phyloP scores from a whole-genome alignment of 768 basidiomycete species.

The Mycena vitilis region DNA sequence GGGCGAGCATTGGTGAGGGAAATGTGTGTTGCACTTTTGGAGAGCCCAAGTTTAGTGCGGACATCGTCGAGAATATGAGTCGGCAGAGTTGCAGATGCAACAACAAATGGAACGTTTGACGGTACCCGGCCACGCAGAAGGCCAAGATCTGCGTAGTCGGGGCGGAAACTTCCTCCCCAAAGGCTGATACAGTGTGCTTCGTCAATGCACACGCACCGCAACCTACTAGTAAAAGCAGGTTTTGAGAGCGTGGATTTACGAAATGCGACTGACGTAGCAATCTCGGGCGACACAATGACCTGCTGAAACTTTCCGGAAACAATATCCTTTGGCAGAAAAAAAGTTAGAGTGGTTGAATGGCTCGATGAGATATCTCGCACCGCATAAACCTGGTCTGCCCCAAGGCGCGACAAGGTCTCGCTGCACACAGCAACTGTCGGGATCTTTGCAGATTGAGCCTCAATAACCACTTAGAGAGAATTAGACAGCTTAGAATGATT shows the following conservation, averaged over 20 bases:
- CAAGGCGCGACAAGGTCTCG: slow-evolving; percentile 11
- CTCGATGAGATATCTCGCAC: neutral
- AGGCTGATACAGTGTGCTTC: slow-evolving; percentile 29
- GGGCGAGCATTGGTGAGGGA: slow-evolving; percentile 31
- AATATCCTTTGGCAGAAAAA: slow-evolving; percentile 4
- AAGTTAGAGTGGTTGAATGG: neutral
- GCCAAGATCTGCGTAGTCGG: slow-evolving; percentile 32
- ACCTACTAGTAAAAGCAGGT: slow-evolving; percentile 1
- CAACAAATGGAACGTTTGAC: slow-evolving; percentile 27
- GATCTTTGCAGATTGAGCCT: slow-evolving; percentile 7
- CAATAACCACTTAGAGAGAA: neutral
- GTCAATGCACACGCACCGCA: slow-evolving; percentile 20
- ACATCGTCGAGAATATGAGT: slow-evolving; percentile 31
- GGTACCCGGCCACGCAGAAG: slow-evolving; percentile 31
- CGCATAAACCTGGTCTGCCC: slow-evolving; percentile 7
- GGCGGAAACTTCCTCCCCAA: slow-evolving; percentile 36
- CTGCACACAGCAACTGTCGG: slow-evolving; percentile 10
- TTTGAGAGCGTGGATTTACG: slow-evolving; percentile 5
- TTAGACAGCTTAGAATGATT: neutral
- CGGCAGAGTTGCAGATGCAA: slow-evolving; percentile 36
- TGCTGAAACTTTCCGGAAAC: slow-evolving; percentile 13
- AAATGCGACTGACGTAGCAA: slow-evolving; percentile 6
- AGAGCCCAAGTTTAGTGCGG: slow-evolving; percentile 19
- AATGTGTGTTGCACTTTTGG: slow-evolving; percentile 13
- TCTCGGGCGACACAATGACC: slow-evolving; percentile 18